Percentiles rank a stretch among this genome's conserved stretches.
Evolutionary conservation across 2,329 filamentous ascomycete genomes (phyloP).

Genomic region (Botrytis elliptica): DNA sequence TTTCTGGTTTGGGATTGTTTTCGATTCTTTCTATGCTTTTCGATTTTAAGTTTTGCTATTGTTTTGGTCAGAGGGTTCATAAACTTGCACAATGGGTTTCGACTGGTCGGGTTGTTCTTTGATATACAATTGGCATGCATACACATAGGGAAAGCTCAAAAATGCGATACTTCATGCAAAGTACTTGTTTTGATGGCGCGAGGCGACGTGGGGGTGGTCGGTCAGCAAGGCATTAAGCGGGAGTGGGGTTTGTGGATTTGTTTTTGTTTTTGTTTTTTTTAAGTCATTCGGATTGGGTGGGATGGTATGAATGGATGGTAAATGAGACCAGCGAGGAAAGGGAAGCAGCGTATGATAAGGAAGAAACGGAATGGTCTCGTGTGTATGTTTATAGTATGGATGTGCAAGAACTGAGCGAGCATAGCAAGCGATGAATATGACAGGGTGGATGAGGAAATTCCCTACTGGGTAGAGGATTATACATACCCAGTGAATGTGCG

Average conservation of each 20-base stretch:
- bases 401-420: neutral
- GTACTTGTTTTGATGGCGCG: slow-evolving; percentile 17
- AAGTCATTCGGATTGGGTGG: neutral
- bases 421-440: slow-evolving; percentile 9
- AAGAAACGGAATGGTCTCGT: slow-evolving; percentile 4
- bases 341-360: slow-evolving; percentile 10
- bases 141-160: slow-evolving; percentile 20
- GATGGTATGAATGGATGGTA: slow-evolving; percentile 17
- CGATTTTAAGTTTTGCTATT: slow-evolving; percentile 6
- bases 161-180: slow-evolving; percentile 11
- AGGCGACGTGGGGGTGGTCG: slow-evolving; percentile 10
- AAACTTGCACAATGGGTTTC: slow-evolving; percentile 21
- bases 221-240: slow-evolving; percentile 14
- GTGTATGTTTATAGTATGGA: slow-evolving; percentile 19
- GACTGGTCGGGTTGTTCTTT: slow-evolving; percentile 20
- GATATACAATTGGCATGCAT: slow-evolving; percentile 24
- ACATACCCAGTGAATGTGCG: slow-evolving; percentile 3
- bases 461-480: neutral
- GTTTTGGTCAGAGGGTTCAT: slow-evolving; percentile 22
- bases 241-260: slow-evolving; percentile 8
- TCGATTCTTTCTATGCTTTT: slow-evolving; percentile 10
- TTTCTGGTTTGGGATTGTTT: slow-evolving; percentile 25
- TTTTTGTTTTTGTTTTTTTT: slow-evolving; percentile 5
- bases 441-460: neutral
- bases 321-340: slow-evolving; percentile 12